phyloP scores from a whole-genome alignment of 768 basidiomycete genomes.

The Tephrocybe sp. region DNA sequence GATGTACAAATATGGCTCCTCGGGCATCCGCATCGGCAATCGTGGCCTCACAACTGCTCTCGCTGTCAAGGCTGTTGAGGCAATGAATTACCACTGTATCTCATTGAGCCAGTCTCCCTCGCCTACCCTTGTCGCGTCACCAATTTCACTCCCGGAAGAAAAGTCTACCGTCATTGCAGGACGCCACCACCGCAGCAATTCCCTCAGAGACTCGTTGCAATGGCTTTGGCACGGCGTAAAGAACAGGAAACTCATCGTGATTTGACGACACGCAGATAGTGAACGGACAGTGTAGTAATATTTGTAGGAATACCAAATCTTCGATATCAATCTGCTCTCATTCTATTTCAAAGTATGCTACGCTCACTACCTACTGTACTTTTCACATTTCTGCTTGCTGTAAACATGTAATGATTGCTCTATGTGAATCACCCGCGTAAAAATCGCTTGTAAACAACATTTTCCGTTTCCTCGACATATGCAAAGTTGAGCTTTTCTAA shows the following conservation, averaged over 20 bases:
- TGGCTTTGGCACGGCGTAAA: conserved; percentile 28
- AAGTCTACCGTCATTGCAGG: conserved; percentile 2
- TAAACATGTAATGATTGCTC: background rate
- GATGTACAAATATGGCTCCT: conserved; percentile 55
- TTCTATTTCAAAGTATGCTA: conserved; percentile 2
- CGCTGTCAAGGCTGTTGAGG: conserved; percentile 49
- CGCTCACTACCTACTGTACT: background rate
- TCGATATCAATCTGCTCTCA: conserved; percentile 7
- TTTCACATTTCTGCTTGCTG: conserved; percentile 2
- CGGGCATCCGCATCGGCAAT: conserved; percentile 51
- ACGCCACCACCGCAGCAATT: conserved; percentile 24
- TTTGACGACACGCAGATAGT: conserved; percentile 3
- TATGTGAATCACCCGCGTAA: conserved; percentile 36
- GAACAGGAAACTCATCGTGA: conserved; percentile 19
- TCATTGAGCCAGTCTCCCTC: conserved; percentile 12
- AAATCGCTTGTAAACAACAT: conserved; percentile 79
- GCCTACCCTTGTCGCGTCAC: conserved; percentile 15
- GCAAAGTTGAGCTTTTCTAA: conserved; percentile 79
- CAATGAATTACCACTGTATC: conserved; percentile 15
- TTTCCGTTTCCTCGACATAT: conserved; percentile 92
- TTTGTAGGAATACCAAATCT: background rate
- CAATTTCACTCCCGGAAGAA: conserved; percentile 6
- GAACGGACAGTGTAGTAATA: background rate
- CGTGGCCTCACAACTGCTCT: conserved; percentile 55
- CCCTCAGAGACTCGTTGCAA: conserved; percentile 27